These are phyloP conservation scores for Phylloporus rhodoxanthus DNA, from an alignment of 768 basidiomycete species.

Conservation along the genomic window DNA sequence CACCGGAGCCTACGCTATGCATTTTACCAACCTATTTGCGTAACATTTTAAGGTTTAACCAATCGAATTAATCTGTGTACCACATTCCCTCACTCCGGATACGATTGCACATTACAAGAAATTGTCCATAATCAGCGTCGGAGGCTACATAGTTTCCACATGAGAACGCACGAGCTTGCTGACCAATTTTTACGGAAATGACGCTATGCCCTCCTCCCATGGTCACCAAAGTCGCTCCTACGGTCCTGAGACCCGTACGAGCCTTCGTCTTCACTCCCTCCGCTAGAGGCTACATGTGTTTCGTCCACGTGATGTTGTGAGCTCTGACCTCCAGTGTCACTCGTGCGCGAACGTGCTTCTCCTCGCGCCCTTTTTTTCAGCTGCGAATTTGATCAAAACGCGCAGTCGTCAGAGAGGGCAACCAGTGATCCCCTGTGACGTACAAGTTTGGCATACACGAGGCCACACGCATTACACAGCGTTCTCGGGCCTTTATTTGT, in stretches of 20 bases:
- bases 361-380: conserved; percentile 33
- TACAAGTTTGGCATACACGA: conserved; percentile 84
- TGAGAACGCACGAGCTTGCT: conserved; percentile 18
- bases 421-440: conserved; percentile 31
- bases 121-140: conserved; percentile 16
- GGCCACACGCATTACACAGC: conserved; percentile 79
- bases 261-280: conserved; percentile 31
- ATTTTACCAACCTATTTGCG: conserved; percentile 7
- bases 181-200: conserved; percentile 16
- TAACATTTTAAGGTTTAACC: conserved; percentile 11
- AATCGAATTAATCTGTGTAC: conserved; percentile 1
- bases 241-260: conserved; percentile 33
- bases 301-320: conserved; percentile 28
- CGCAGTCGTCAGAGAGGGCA: conserved; percentile 19
- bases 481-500: conserved; percentile 62
- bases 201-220: conserved; percentile 29
- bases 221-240: conserved; percentile 31
- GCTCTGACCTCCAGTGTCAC: conserved; percentile 26
- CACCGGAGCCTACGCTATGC: conserved; percentile 6
- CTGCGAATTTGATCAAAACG: conserved; percentile 14
- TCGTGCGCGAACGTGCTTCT: conserved; percentile 23
- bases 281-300: conserved; percentile 22
- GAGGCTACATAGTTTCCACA: conserved; percentile 10
- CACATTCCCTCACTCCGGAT: neutral
- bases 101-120: conserved; percentile 13